Percentiles rank a stretch among this genome's conserved stretches.
Conservation (phyloP, 805 yeast genomes). For the Zygosaccharomyces kombuchaensis region DNA sequence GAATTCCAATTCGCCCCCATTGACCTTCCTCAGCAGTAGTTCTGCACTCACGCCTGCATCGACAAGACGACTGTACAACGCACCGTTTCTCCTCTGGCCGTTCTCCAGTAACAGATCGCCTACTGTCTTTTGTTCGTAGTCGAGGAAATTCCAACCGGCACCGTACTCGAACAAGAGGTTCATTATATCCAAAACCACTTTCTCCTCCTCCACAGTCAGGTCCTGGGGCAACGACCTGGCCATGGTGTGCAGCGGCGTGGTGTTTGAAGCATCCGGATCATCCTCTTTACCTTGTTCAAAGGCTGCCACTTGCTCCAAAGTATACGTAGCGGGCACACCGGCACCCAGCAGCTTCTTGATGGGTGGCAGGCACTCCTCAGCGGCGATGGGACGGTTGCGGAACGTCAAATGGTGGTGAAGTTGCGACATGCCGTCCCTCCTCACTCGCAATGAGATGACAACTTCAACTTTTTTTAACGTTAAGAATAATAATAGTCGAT, state of each 20-base stretch:
- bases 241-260: constrained; percentile 76
- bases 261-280: constrained; percentile 46
- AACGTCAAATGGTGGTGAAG: constrained; percentile 59
- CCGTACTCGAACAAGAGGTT: constrained; percentile 72
- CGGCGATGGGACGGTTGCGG: constrained; percentile 49
- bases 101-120: constrained; percentile 72
- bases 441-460: neutral
- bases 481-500: neutral
- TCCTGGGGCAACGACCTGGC: constrained; percentile 46
- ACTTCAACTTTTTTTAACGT: neutral
- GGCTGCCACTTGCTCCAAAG: constrained; percentile 68
- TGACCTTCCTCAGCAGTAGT: constrained; percentile 65
- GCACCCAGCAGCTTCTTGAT: constrained; percentile 46
- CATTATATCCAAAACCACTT: constrained; percentile 51
- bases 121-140: constrained; percentile 69
- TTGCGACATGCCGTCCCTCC: constrained; percentile 50
- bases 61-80: constrained; percentile 49
- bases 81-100: constrained; percentile 37
- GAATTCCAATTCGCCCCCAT: constrained; percentile 61
- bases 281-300: constrained; percentile 41
- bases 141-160: constrained; percentile 86
- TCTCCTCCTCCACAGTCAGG: constrained; percentile 39
- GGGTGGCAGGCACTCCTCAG: constrained; percentile 39
- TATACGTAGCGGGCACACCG: constrained; percentile 81
- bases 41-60: constrained; percentile 92